These are phyloP conservation scores for Rosa persica DNA, from an alignment of 306 rosid genomes.

Conservation along the genomic window DNA sequence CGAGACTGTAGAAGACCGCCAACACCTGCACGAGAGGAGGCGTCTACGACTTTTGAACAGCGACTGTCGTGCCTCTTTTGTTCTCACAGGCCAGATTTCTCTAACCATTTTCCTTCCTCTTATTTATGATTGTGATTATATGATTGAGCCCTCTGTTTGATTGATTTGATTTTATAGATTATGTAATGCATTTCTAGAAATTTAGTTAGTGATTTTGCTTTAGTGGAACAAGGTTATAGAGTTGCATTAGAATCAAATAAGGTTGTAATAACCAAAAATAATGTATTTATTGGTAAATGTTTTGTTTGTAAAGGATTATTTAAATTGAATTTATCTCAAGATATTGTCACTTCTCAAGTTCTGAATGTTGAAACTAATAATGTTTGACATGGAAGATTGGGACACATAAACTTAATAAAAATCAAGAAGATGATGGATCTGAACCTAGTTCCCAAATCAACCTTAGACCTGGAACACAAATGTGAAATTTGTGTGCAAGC, in stretches of 20 bases:
- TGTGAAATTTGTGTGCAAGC: constrained; percentile 8
- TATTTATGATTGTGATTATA: no score
- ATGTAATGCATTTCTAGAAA: no score
- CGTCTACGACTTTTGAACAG: no score
- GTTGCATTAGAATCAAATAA: neutral
- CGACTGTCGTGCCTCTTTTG: no score
- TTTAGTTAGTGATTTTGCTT: neutral
- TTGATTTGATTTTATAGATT: no score
- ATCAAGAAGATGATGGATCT: neutral
- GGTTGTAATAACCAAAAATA: neutral
- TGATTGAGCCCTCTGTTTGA: no score
- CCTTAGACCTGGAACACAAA: neutral
- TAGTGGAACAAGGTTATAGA: neutral
- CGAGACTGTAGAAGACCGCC: no score
- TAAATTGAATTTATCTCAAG: neutral
- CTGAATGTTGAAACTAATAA: neutral
- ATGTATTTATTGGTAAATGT: constrained; percentile 3
- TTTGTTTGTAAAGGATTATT: neutral
- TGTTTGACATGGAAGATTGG: neutral
- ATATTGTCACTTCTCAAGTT: neutral
- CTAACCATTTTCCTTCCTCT: no score
- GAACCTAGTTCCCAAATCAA: neutral
- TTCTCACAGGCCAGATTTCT: no score
- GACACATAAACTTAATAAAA: neutral
- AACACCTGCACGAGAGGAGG: no score